Conservation (phyloP, 257 asterid species). For the Ilex aquifolium region DNA sequence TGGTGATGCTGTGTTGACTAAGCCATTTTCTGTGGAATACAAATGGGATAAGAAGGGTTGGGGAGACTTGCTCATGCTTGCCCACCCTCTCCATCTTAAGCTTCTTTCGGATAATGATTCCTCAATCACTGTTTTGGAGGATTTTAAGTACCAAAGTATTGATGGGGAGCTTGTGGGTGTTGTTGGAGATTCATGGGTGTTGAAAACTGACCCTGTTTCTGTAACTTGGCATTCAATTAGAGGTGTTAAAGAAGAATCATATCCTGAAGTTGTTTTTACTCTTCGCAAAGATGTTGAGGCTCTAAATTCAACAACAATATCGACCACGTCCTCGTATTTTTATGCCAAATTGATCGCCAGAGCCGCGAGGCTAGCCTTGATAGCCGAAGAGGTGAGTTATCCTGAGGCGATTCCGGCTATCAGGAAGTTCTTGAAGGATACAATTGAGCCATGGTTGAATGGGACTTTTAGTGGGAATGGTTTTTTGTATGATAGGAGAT, state of each 20-base stretch:
- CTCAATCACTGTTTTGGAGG: constrained; percentile 47
- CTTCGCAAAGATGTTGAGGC: constrained; percentile 57
- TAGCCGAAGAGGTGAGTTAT: constrained; percentile 77
- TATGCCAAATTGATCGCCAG: constrained; percentile 81
- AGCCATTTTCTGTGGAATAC: constrained; percentile 70
- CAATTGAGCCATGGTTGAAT: constrained; percentile 91
- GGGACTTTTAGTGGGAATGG: constrained; percentile 77
- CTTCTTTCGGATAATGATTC: constrained; percentile 46
- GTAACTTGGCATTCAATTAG: constrained; percentile 82
- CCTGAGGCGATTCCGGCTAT: constrained; percentile 61
- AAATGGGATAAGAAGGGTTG: constrained; percentile 82
- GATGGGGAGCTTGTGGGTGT: constrained; percentile 95
- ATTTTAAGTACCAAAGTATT: constrained; percentile 60
- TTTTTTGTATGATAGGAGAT: constrained; percentile 65
- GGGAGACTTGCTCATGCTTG: constrained; percentile 93
- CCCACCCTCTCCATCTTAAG: constrained; percentile 79
- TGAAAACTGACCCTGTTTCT: constrained; percentile 68
- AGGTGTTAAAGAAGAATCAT: constrained; percentile 62
- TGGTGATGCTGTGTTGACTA: constrained; percentile 55
- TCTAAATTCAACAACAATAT: constrained; percentile 39
- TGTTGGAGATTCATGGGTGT: constrained; percentile 81
- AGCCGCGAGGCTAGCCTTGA: constrained; percentile 90
- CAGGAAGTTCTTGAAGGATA: constrained; percentile 61
- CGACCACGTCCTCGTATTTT: constrained; percentile 72
- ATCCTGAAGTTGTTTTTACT: constrained; percentile 45